Evolutionary conservation across 495 filamentous ascomycete genomes (phyloP), one percentile per base, ranked within the genome.

Genomic region (Parachaetomium inaequale): DNA sequence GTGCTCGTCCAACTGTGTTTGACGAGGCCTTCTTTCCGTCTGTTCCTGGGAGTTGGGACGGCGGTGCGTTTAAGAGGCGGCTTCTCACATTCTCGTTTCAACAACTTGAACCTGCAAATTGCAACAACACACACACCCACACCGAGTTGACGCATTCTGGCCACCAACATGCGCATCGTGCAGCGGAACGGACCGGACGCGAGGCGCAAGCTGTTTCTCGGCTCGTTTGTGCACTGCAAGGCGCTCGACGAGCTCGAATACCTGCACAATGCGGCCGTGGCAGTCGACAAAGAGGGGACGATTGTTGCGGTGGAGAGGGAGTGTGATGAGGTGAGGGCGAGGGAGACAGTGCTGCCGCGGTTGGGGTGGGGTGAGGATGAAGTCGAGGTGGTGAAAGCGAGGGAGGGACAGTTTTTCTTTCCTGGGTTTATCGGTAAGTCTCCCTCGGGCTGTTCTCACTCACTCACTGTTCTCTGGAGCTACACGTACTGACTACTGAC

Each of bases 361-460:
- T 66, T 80, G 19, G 75, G 71, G 21, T 81, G 78, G 77, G 36
- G 67, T 2, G 76, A 73, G n/a, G 77, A 79, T 21, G 63, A 74
- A 14, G 70, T 76, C 17, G 68, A 80, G 36, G 25, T 55, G 10
- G 45, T 10, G 62, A 74, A 21, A 38, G 63, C 55, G 29, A 42
- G 60, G 36, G 74, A 78, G 51, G 79, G 77, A 10, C 78, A 87
- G 59, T 97, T 96, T 74, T 96, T 93, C 78, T 96, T 97, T 67
- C 93, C 93, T 0, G 93, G 93, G 15, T 96, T 98, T 71, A 87
- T 98, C 47, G 91, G 90, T 92, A 67, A 45, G 78, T 55, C 23
- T 49, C 21, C n/a, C 19, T 40, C 5, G 17, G 17, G 43, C 11
- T 34, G 2, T 42, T 53, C 29, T 32, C 34, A 45, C 14, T 32